A percentile compares a stretch with the other conserved stretches of the same genome.
Evolutionary conservation across 495 filamentous ascomycete species (phyloP).

Genomic region (Xylaria grammica): DNA sequence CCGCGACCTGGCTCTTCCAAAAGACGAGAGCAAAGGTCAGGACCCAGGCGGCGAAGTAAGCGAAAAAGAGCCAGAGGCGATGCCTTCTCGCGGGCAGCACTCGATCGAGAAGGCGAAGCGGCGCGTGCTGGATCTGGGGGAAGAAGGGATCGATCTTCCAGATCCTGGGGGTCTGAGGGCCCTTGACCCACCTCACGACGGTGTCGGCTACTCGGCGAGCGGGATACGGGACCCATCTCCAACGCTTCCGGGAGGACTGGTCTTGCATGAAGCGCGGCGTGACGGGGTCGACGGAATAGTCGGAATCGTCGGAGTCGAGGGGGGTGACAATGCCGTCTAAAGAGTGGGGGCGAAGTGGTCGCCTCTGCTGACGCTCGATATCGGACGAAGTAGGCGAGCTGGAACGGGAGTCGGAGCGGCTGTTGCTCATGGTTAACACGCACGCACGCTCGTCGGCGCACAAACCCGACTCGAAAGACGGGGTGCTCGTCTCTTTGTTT

Average conservation of each 20-base stretch:
- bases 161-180: slow-evolving; percentile 67
- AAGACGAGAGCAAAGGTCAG: slow-evolving; percentile 72
- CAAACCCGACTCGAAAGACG: neutral
- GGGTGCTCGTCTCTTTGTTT: slow-evolving; percentile 4
- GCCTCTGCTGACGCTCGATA: slow-evolving; percentile 35
- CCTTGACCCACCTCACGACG: slow-evolving; percentile 68
- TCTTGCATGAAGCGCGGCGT: slow-evolving; percentile 50
- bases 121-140: slow-evolving; percentile 70
- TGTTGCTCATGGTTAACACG: slow-evolving; percentile 36
- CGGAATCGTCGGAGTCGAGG: slow-evolving; percentile 28
- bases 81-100: slow-evolving; percentile 68
- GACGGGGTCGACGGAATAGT: slow-evolving; percentile 30
- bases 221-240: slow-evolving; percentile 57
- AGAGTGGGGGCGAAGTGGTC: slow-evolving; percentile 32
- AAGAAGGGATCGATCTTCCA: slow-evolving; percentile 73
- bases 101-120: slow-evolving; percentile 64
- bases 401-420: slow-evolving; percentile 26
- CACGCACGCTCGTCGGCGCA: slow-evolving; percentile 1
- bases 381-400: slow-evolving; percentile 29
- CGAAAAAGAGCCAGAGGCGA: slow-evolving; percentile 61
- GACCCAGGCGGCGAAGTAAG: slow-evolving; percentile 73
- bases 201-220: slow-evolving; percentile 47
- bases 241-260: slow-evolving; percentile 34
- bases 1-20: slow-evolving; percentile 64
- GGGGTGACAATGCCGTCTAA: slow-evolving; percentile 23